Percentiles rank a stretch among this genome's conserved stretches.
Evolutionary conservation across 306 rosid species (phyloP).

Genomic region (Casuarina glauca): DNA sequence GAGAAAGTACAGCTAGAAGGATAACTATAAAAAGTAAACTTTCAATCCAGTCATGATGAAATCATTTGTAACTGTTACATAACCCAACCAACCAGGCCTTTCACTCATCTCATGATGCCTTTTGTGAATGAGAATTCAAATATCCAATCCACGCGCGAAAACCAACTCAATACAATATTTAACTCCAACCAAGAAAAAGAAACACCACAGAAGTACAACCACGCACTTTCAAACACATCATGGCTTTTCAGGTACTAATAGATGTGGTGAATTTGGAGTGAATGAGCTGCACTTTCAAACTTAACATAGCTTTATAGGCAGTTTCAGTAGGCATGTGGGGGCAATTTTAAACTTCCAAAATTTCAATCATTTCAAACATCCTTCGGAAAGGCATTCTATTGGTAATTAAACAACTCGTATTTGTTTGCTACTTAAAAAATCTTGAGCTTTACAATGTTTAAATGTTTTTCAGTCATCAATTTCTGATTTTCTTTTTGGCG

Average conservation of each 20-base stretch:
- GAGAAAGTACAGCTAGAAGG: background rate
- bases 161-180: background rate
- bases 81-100: slow-evolving; percentile 3
- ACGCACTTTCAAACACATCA: background rate
- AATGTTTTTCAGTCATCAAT: slow-evolving; percentile 1
- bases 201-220: background rate
- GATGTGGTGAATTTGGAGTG: no score
- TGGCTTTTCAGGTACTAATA: background rate
- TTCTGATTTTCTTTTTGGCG: background rate
- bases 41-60: background rate
- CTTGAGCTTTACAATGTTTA: background rate
- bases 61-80: background rate
- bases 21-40: background rate
- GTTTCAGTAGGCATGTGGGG: background rate
- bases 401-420: background rate
- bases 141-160: background rate
- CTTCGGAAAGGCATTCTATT: background rate
- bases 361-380: background rate
- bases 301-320: background rate
- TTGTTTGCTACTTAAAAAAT: background rate
- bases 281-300: background rate
- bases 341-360: background rate
- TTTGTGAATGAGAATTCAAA: background rate
- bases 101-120: background rate
- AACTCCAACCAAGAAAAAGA: background rate